Evolutionary conservation across 768 basidiomycete species (phyloP).

Genomic region (Agrocybe chaxingu): DNA sequence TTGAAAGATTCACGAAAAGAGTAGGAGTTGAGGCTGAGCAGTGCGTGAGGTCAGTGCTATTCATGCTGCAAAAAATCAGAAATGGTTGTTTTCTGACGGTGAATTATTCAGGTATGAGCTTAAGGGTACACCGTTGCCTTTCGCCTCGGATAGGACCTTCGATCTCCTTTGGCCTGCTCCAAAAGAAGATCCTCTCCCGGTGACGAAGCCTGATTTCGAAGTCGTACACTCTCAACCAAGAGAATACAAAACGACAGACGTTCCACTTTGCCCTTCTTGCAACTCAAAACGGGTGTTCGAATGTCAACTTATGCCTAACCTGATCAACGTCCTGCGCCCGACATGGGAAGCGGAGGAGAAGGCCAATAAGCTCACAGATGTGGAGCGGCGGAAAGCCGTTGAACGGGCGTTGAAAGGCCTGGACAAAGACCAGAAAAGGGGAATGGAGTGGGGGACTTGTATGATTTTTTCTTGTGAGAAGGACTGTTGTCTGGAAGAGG

Average conservation of each 20-base stretch:
- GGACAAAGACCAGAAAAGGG: constrained; percentile 41
- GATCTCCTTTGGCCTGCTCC: constrained; percentile 69
- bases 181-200: constrained; percentile 39
- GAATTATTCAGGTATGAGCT: constrained; percentile 70
- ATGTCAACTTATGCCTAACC: constrained; percentile 91
- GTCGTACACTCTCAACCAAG: constrained; percentile 47
- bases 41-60: constrained; percentile 70
- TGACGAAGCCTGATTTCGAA: constrained; percentile 61
- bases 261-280: constrained; percentile 71
- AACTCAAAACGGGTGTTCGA: constrained; percentile 74
- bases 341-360: constrained; percentile 16
- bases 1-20: constrained; percentile 79
- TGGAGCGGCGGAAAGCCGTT: constrained; percentile 64
- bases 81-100: not conserved
- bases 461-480: constrained; percentile 84
- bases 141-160: constrained; percentile 74
- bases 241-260: constrained; percentile 48
- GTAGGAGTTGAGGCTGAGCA: constrained; percentile 73
- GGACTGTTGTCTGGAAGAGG: constrained; percentile 63
- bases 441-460: constrained; percentile 95
- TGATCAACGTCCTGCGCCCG: constrained; percentile 73
- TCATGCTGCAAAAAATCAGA: not conserved
- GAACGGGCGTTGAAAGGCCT: constrained; percentile 46
- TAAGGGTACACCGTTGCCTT: constrained; percentile 82
- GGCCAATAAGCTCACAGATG: constrained; percentile 48